phyloP scores from a whole-genome alignment of 1,284 basidiomycete genomes.

The Dichomitus squalens region DNA sequence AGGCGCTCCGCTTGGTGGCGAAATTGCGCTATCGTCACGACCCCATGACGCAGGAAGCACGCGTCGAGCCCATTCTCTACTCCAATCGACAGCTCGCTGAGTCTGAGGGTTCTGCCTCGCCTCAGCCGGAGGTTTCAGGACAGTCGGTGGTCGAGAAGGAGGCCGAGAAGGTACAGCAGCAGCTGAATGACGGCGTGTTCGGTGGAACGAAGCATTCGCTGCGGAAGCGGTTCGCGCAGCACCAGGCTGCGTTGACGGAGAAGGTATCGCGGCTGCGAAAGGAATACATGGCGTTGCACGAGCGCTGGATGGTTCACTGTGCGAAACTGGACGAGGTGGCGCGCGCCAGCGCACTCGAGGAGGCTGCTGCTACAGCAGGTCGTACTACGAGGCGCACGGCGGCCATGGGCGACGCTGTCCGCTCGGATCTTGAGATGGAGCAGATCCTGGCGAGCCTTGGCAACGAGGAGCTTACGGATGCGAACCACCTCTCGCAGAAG shows the following conservation, averaged over 20 bases:
- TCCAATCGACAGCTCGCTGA: conserved; percentile 55
- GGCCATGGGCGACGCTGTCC: conserved; percentile 86
- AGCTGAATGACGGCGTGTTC: conserved; percentile 41
- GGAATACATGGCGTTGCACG: conserved; percentile 72
- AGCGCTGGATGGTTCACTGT: conserved; percentile 75
- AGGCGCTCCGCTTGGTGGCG: conserved; percentile 63
- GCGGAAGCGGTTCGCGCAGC: conserved; percentile 53
- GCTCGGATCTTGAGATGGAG: conserved; percentile 96
- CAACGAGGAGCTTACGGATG: conserved; percentile 91
- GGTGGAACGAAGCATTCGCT: conserved; percentile 48
- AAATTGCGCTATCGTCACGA: conserved; percentile 61
- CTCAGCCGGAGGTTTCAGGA: conserved; percentile 33
- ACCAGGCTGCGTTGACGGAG: conserved; percentile 50
- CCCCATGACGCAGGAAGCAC: conserved; percentile 59
- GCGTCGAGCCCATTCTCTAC: conserved; percentile 60
- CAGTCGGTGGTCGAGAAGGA: conserved; percentile 47
- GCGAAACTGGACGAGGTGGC: conserved; percentile 56
- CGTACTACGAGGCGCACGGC: conserved; percentile 77
- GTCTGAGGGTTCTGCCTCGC: conserved; percentile 13
- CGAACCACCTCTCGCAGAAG: conserved; percentile 81
- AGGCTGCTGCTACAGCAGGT: conserved; percentile 53
- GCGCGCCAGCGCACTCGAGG: conserved; percentile 42
- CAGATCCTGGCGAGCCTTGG: conserved; percentile 94
- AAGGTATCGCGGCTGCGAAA: conserved; percentile 61
- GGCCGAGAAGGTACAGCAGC: conserved; percentile 37